phyloP scores from a whole-genome alignment of 169 alveolate species.

The Cystoisospora suis region DNA sequence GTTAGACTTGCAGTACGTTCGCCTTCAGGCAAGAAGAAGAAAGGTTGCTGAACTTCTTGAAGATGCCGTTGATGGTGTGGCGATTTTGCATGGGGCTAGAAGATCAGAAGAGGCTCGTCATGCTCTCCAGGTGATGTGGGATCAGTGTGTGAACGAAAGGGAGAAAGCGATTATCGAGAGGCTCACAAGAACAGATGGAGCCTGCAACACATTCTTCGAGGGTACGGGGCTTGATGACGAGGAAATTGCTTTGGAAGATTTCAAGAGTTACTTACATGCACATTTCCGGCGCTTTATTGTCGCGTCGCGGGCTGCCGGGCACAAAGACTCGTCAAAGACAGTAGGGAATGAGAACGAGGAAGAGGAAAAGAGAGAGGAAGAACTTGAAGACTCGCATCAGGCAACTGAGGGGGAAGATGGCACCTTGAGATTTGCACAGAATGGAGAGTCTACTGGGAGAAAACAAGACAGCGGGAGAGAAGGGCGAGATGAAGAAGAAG shows the following conservation, averaged over 20 bases:
- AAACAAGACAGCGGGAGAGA: not conserved
- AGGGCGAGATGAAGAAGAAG: not conserved
- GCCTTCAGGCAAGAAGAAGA: constrained; percentile 8
- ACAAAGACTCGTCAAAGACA: not conserved
- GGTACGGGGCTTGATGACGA: not conserved
- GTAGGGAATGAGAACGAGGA: too few species aligned
- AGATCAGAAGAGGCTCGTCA: not conserved
- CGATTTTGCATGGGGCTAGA: not conserved
- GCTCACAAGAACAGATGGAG: not conserved
- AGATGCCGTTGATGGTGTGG: constrained; percentile 24
- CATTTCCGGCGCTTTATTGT: not conserved
- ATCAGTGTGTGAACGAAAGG: not conserved
- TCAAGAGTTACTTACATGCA: not conserved
- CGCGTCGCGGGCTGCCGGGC: not conserved
- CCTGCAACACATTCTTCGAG: not conserved
- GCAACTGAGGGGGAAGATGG: too few species aligned
- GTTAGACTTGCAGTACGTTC: constrained; percentile 66
- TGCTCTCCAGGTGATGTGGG: not conserved
- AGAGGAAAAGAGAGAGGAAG: too few species aligned
- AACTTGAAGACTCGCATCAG: too few species aligned
- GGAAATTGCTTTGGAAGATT: constrained; percentile 16
- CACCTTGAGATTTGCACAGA: not conserved
- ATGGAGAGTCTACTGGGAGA: not conserved
- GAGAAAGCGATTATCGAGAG: not conserved
- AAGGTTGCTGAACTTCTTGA: not conserved